Percentiles rank a stretch among this genome's conserved stretches.
phyloP scores from a whole-genome alignment of 768 basidiomycete species.

The Rhodotorula taiwanensis region DNA sequence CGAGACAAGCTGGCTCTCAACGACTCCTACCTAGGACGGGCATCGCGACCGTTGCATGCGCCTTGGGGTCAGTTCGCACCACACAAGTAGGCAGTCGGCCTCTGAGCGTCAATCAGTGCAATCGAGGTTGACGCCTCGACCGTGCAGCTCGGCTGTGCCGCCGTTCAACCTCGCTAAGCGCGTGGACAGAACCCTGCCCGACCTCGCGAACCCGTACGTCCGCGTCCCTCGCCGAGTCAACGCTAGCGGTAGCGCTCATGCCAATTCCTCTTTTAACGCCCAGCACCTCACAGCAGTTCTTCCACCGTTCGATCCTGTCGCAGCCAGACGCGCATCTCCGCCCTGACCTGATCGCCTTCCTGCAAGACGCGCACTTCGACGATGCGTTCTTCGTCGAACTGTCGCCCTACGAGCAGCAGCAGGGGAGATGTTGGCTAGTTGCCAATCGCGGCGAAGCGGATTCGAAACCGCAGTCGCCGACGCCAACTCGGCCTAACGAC shows the following conservation, averaged over 20 bases:
- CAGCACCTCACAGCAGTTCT: constrained; percentile 2
- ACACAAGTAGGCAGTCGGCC: constrained; percentile 6
- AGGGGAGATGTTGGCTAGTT: too few species aligned
- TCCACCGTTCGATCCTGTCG: constrained; percentile 4
- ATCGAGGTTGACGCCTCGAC: not conserved
- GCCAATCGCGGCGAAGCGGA: too few species aligned
- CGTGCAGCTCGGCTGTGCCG: not conserved
- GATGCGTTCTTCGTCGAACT: too few species aligned
- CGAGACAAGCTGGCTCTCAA: not conserved
- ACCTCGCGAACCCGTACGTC: not conserved
- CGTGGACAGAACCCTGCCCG: not conserved
- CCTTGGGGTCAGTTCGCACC: constrained; percentile 9
- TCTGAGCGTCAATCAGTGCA: too few species aligned
- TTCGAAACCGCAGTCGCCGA: too few species aligned
- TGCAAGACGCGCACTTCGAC: not conserved
- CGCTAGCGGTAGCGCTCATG: not conserved
- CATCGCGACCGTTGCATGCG: not conserved
- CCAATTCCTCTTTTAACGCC: not conserved
- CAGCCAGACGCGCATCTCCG: constrained; percentile 13
- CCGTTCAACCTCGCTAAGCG: constrained; percentile 10
- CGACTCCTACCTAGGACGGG: not conserved
- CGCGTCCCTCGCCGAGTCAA: not conserved
- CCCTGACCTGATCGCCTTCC: constrained; percentile 25
- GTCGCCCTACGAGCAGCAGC: too few species aligned
- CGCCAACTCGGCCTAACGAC: too few species aligned